A percentile compares a stretch with the other conserved stretches of the same genome.
These are phyloP conservation scores for Echinochloa phyllopogon DNA, from an alignment of 176 grass and related monocot genomes.

Conservation along the genomic window DNA sequence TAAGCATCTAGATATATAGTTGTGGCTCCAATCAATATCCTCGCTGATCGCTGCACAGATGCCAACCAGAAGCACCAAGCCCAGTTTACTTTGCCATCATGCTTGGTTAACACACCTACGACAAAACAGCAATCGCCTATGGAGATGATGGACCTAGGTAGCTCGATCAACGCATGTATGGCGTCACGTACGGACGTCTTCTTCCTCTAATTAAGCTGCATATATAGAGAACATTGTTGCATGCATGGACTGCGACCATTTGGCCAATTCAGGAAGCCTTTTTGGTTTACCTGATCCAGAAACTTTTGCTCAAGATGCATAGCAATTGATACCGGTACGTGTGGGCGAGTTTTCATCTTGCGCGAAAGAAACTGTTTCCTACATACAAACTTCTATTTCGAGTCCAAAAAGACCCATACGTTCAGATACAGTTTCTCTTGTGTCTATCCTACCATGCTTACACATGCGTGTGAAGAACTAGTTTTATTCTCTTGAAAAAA, in stretches of 20 bases:
- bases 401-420: too few relatives aligned
- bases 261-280: constrained; percentile 36
- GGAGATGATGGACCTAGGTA: too few relatives aligned
- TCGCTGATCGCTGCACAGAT: not conserved
- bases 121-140: constrained; percentile 34
- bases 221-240: not conserved
- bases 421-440: too few relatives aligned
- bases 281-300: not conserved
- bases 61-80: constrained; percentile 9
- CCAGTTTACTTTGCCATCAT: not conserved
- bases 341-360: too few relatives aligned
- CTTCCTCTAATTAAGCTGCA: not conserved
- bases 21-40: not conserved
- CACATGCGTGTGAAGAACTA: not conserved
- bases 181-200: constrained; percentile 2
- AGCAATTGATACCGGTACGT: too few relatives aligned
- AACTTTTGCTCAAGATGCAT: not conserved
- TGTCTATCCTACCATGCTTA: too few relatives aligned
- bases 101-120: constrained; percentile 15
- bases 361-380: too few relatives aligned
- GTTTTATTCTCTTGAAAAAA: not conserved
- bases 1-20: constrained; percentile 4
- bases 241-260: constrained; percentile 48
- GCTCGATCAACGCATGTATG: too few relatives aligned
- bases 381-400: too few relatives aligned